These are phyloP conservation scores for Hirsutella minnesotensis DNA, from an alignment of 2,329 filamentous ascomycete species.

Conservation along the genomic window DNA sequence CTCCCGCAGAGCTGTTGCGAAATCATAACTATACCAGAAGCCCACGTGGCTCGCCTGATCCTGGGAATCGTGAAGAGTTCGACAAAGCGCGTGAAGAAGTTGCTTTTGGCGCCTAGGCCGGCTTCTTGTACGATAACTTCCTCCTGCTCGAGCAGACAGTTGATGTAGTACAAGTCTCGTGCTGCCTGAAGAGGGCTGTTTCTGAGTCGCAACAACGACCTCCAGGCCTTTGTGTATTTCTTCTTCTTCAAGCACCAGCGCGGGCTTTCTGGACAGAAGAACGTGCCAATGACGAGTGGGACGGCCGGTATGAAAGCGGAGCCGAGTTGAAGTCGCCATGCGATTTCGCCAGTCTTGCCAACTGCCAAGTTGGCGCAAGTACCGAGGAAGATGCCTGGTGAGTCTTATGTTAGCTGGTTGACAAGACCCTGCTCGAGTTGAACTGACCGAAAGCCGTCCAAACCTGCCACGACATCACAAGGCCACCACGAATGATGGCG, in stretches of 20 bases:
- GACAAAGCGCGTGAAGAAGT: slow-evolving; percentile 35
- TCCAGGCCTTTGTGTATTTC: slow-evolving; percentile 39
- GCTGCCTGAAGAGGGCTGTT: slow-evolving; percentile 49
- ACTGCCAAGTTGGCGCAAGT: slow-evolving; percentile 54
- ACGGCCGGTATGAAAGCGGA: slow-evolving; percentile 55
- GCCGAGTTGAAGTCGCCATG: slow-evolving; percentile 53
- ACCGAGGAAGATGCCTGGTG: slow-evolving; percentile 50
- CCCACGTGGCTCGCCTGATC: slow-evolving; percentile 49
- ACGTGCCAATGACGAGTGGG: slow-evolving; percentile 44
- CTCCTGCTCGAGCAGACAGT: slow-evolving; percentile 20
- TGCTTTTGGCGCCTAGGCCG: slow-evolving; percentile 26
- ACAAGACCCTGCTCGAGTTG: too few relatives aligned
- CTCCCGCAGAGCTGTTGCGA: slow-evolving; percentile 47
- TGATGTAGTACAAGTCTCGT: slow-evolving; percentile 49
- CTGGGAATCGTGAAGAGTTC: slow-evolving; percentile 48
- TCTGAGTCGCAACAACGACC: slow-evolving; percentile 42
- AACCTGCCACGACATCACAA: slow-evolving; percentile 44
- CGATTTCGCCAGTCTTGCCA: slow-evolving; percentile 42
- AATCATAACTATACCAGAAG: slow-evolving; percentile 58
- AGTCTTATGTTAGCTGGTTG: slow-evolving; percentile 1
- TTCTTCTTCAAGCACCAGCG: slow-evolving; percentile 56
- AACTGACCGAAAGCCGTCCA: slow-evolving; percentile 37
- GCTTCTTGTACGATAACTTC: slow-evolving; percentile 12
- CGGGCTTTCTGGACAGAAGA: slow-evolving; percentile 52
- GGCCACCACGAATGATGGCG: slow-evolving; percentile 36